phyloP scores from a whole-genome alignment of 2,329 filamentous ascomycete species.

The Diaporthe longicolla region DNA sequence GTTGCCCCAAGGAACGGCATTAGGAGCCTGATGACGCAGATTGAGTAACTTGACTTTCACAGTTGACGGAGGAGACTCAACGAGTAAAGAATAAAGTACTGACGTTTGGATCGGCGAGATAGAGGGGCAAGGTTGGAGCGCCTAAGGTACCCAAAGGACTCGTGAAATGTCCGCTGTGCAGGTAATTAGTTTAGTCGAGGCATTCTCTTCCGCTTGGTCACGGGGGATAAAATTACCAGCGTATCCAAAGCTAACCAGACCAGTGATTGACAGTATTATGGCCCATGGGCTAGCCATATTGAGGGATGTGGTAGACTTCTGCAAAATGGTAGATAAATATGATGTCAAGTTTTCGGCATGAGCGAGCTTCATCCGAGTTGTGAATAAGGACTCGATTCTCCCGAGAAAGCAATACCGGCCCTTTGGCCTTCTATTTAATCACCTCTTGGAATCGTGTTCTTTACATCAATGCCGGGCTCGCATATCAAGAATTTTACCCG shows the following conservation, averaged over 20 bases:
- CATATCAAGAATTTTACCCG: background rate
- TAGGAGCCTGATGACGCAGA: background rate
- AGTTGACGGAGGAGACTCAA: background rate
- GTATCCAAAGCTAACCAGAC: background rate
- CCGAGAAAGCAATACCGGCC: background rate
- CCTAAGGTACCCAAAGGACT: conserved; percentile 1
- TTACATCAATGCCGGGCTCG: background rate
- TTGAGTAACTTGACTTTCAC: background rate
- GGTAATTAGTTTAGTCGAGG: background rate
- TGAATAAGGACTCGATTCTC: background rate
- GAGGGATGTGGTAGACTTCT: background rate
- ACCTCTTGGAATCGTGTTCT: background rate
- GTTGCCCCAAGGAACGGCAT: background rate
- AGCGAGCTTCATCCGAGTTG: background rate
- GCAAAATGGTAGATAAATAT: background rate
- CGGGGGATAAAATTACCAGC: background rate
- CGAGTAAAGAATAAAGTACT: background rate
- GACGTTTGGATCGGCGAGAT: conserved; percentile 2
- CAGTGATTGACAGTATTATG: background rate
- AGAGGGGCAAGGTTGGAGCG: background rate
- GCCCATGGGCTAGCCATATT: background rate
- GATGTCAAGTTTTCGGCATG: background rate
- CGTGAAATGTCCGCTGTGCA: background rate
- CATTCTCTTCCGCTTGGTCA: too few relatives aligned
- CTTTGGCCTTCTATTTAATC: background rate